Evolutionary conservation across 164 flowering plant genomes (phyloP).

Genomic region (Umbilicus rupestris): DNA sequence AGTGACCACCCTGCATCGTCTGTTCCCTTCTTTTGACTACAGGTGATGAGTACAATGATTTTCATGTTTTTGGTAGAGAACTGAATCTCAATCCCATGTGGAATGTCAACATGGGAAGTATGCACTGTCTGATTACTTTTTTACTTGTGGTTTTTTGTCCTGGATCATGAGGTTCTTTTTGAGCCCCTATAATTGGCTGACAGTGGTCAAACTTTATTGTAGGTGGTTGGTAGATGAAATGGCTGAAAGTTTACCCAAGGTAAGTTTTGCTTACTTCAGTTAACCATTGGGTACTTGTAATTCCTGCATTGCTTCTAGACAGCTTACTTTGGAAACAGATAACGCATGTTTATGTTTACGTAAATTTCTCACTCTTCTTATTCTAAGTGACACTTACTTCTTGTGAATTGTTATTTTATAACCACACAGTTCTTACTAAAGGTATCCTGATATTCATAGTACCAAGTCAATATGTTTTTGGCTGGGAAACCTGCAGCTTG

Average conservation of each 20-base stretch:
- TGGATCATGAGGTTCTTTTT: background rate
- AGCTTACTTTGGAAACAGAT: background rate
- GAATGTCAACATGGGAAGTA: background rate
- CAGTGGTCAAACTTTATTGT: conserved; percentile 12
- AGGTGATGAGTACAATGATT: conserved; percentile 35
- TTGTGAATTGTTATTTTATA: background rate
- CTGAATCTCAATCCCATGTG: background rate
- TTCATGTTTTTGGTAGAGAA: background rate
- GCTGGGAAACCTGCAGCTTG: background rate
- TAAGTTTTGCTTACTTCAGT: conserved; percentile 17
- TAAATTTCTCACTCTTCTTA: background rate
- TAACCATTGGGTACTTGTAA: background rate
- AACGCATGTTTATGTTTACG: background rate
- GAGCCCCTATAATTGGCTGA: background rate
- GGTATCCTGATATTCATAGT: background rate
- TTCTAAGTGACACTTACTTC: background rate
- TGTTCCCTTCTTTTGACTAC: conserved; percentile 89
- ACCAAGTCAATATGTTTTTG: background rate
- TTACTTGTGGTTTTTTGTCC: background rate
- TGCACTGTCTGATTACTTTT: background rate
- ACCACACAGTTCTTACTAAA: background rate
- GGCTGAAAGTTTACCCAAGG: conserved; percentile 88
- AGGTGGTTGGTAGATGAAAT: conserved; percentile 97
- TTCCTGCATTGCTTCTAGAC: background rate
- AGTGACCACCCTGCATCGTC: conserved; percentile 61